These are phyloP conservation scores for Apiospora sp. DNA, from an alignment of 2,329 filamentous ascomycete species.

Conservation along the genomic window DNA sequence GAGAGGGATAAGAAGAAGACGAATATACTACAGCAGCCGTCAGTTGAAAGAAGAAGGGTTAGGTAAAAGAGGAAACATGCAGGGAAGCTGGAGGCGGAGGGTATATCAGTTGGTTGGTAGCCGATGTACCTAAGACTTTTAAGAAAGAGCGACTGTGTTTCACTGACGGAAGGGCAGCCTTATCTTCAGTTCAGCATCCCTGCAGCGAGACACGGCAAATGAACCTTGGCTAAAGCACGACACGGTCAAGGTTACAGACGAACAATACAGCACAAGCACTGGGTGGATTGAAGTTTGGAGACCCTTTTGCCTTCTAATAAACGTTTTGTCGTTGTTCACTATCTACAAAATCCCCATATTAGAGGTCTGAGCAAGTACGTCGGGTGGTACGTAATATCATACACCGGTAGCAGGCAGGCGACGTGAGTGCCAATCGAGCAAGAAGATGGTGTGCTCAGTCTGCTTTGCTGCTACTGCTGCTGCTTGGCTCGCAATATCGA, in stretches of 20 bases:
- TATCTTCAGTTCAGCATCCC: slow-evolving; percentile 16
- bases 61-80: slow-evolving; percentile 5
- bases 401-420: neutral
- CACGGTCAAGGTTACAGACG: slow-evolving; percentile 18
- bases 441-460: slow-evolving; percentile 16
- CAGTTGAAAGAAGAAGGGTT: neutral
- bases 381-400: slow-evolving; percentile 2
- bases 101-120: neutral
- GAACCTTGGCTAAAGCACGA: slow-evolving; percentile 21
- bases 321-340: neutral
- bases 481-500: neutral
- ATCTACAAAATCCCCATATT: neutral
- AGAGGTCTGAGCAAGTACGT: neutral
- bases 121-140: slow-evolving; percentile 3
- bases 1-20: neutral
- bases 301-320: neutral
- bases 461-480: neutral
- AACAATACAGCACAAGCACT: neutral
- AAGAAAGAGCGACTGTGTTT: slow-evolving; percentile 9
- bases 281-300: neutral
- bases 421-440: neutral
- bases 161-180: slow-evolving; percentile 3
- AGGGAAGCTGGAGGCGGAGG: slow-evolving; percentile 23
- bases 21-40: neutral
- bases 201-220: slow-evolving; percentile 21